A percentile compares a stretch with the other conserved stretches of the same genome.
These are phyloP conservation scores for Lactarius vividus DNA, from an alignment of 768 basidiomycete species.

Conservation along the genomic window DNA sequence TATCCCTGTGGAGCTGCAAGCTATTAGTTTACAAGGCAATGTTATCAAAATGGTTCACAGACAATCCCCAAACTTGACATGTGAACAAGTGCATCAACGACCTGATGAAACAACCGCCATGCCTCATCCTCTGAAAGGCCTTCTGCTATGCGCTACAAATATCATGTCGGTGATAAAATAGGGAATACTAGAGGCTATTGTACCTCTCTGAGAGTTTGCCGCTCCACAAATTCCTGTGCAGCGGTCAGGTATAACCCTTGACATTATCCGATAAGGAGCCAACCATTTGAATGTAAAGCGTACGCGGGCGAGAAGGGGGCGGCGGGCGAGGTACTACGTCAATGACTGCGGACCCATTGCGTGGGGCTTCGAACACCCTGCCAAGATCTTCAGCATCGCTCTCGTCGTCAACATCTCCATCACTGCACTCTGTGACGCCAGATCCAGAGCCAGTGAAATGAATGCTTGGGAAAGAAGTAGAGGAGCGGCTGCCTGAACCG, in stretches of 20 bases:
- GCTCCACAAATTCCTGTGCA: constrained; percentile 79
- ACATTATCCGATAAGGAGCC: constrained; percentile 21
- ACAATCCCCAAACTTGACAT: constrained; percentile 89
- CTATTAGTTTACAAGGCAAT: constrained; percentile 13
- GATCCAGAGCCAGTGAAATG: constrained; percentile 53
- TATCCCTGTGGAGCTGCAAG: constrained; percentile 70
- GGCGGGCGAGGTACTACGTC: constrained; percentile 18
- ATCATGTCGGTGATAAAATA: not conserved
- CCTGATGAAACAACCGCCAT: constrained; percentile 88
- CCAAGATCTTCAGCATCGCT: constrained; percentile 31
- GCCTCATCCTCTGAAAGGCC: constrained; percentile 81
- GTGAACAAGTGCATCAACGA: constrained; percentile 85
- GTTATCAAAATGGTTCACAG: constrained; percentile 31
- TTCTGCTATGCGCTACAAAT: constrained; percentile 65
- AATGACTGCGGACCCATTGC: constrained; percentile 19
- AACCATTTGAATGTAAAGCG: constrained; percentile 94
- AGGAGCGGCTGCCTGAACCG: constrained; percentile 45
- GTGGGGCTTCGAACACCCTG: constrained; percentile 28
- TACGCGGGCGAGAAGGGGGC: constrained; percentile 38
- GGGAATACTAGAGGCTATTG: constrained; percentile 20
- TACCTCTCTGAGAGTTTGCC: constrained; percentile 87
- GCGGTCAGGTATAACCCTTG: constrained; percentile 15
- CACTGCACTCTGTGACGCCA: constrained; percentile 45
- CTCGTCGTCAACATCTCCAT: constrained; percentile 42
- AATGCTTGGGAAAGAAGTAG: constrained; percentile 79